Evolutionary conservation across 2,329 filamentous ascomycete species (phyloP).

Genomic region (Paraphaeosphaeria minitans): DNA sequence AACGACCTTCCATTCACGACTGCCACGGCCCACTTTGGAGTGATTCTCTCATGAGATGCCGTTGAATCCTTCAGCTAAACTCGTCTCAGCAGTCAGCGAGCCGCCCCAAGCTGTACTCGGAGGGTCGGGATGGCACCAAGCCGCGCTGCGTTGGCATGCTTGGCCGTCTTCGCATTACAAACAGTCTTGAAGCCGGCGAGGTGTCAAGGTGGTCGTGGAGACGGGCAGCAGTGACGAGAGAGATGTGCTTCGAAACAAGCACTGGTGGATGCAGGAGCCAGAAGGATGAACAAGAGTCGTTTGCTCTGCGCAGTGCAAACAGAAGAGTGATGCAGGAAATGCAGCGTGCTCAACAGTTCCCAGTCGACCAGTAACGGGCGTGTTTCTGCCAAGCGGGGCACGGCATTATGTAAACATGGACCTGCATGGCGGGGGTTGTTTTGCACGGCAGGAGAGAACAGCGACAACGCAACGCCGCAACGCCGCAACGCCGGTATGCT

Average conservation of each 20-base stretch:
- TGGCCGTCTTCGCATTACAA: background rate
- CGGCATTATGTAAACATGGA: background rate
- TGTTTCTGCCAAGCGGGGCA: background rate
- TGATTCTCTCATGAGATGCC: background rate
- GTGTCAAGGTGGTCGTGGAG: background rate
- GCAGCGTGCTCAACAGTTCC: background rate
- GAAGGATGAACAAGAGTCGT: background rate
- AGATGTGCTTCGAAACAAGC: background rate
- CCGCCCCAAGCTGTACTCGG: background rate
- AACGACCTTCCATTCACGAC: conserved; percentile 4
- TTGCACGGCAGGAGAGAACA: background rate
- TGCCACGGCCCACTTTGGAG: background rate
- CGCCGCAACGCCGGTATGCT: too few species aligned
- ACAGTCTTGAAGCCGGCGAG: background rate
- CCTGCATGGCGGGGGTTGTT: conserved; percentile 3
- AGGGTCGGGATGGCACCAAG: background rate
- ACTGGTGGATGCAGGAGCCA: background rate
- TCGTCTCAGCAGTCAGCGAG: background rate
- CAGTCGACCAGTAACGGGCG: background rate
- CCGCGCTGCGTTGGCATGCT: background rate
- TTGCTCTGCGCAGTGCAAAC: background rate
- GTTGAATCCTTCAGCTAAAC: background rate
- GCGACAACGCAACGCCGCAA: background rate
- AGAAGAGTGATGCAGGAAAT: background rate
- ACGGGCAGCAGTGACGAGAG: background rate